Evolutionary conservation across 352 stramenopile species (phyloP).

Genomic region (Pythium aquatile): DNA sequence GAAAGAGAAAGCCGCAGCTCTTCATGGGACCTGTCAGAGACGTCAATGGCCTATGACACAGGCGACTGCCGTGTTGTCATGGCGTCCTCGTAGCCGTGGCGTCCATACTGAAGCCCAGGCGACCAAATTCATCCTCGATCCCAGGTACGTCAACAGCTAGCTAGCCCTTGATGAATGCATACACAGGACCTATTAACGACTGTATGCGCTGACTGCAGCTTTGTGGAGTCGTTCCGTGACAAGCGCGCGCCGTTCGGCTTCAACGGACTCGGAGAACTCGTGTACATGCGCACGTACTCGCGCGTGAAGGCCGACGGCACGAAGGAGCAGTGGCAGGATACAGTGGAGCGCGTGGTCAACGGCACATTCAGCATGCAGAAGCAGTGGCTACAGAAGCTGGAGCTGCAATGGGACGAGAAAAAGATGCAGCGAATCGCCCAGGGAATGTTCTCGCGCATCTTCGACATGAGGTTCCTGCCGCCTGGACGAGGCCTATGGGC

Average conservation of each 20-base stretch:
- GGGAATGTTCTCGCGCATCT: conserved; percentile 93
- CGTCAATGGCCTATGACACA: not conserved
- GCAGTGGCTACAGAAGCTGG: conserved; percentile 61
- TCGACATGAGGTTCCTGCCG: conserved; percentile 94
- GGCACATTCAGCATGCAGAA: conserved; percentile 94
- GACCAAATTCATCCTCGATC: conserved; percentile 19
- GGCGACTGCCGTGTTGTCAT: not conserved
- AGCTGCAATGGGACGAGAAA: conserved; percentile 67
- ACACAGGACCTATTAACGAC: not conserved
- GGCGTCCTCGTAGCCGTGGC: not conserved
- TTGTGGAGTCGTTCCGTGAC: conserved; percentile 52
- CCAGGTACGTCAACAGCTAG: conserved; percentile 4
- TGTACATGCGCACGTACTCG: conserved; percentile 92
- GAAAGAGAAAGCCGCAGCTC: not conserved
- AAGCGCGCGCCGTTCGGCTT: conserved; percentile 87
- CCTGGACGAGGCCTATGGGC: conserved; percentile 91
- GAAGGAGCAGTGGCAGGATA: conserved; percentile 90
- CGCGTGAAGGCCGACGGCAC: conserved; percentile 74
- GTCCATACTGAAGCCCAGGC: not conserved
- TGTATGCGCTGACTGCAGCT: conserved; percentile 20
- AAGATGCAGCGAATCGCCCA: conserved; percentile 55
- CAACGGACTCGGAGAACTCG: conserved; percentile 92
- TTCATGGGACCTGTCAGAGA: not conserved
- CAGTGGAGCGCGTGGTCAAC: conserved; percentile 92
- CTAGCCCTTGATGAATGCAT: not conserved